These are phyloP conservation scores for Pochonia chlamydosporia DNA, from an alignment of 2,329 filamentous ascomycete species.

Conservation along the genomic window DNA sequence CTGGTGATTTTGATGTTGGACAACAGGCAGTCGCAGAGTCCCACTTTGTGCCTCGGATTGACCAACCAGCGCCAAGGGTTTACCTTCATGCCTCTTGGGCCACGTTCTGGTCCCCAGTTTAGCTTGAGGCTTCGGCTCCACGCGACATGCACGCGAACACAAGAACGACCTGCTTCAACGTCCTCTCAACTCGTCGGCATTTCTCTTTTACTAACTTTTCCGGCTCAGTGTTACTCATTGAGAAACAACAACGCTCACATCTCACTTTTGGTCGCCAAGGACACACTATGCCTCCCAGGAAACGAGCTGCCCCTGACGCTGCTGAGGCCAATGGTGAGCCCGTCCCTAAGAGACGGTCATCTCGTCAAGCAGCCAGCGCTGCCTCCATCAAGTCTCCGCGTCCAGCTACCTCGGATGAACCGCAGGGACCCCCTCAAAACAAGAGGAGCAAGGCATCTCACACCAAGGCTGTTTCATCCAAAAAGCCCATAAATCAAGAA, in stretches of 20 bases:
- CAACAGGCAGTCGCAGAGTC: too few relatives aligned
- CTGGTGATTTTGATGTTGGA: too few relatives aligned
- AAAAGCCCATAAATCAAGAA: not conserved
- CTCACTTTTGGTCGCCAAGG: too few relatives aligned
- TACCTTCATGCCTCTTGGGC: too few relatives aligned
- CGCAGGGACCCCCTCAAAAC: not conserved
- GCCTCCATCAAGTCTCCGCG: not conserved
- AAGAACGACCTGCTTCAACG: not conserved
- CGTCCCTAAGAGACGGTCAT: conserved; percentile 20
- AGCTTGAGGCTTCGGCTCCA: too few relatives aligned
- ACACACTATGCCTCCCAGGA: conserved; percentile 2
- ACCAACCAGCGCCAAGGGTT: too few relatives aligned
- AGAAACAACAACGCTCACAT: not conserved
- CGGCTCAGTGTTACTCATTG: not conserved
- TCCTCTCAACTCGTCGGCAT: not conserved
- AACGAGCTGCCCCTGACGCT: conserved; percentile 4
- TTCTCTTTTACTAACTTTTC: not conserved
- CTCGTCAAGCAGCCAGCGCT: conserved; percentile 16
- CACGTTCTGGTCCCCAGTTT: too few relatives aligned
- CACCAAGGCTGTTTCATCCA: not conserved
- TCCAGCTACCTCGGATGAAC: not conserved
- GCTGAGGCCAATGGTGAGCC: conserved; percentile 12
- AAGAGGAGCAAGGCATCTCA: not conserved
- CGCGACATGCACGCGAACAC: too few relatives aligned
- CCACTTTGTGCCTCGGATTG: too few relatives aligned